Conservation (phyloP, 331 rosid genomes). For the Spiraea crenata region DNA sequence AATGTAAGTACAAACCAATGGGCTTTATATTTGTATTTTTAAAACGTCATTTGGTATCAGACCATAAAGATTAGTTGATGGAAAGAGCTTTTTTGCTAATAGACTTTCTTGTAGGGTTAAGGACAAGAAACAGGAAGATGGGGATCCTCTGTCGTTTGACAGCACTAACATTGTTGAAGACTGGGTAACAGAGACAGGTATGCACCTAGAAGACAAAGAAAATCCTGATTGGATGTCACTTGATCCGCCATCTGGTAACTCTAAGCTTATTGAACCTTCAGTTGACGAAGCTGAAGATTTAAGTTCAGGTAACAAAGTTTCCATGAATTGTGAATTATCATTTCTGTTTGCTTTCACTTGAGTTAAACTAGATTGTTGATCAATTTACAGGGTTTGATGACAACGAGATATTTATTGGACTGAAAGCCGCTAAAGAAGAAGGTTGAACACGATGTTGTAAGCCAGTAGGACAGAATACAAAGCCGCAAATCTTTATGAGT, state of each 20-base stretch:
- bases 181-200: constrained; percentile 23
- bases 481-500: not conserved
- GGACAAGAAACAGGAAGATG: constrained; percentile 10
- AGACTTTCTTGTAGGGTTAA: constrained; percentile 8
- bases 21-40: not conserved
- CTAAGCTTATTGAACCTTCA: constrained; percentile 24
- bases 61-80: not conserved
- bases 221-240: constrained; percentile 27
- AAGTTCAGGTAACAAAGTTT: constrained; percentile 20
- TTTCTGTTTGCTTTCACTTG: not conserved
- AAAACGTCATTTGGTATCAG: not conserved
- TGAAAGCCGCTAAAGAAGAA: constrained; percentile 25
- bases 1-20: constrained; percentile 19
- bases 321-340: not conserved
- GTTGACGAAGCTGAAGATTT: constrained; percentile 27
- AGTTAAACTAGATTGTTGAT: constrained; percentile 8
- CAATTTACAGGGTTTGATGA: constrained; percentile 30
- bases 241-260: constrained; percentile 23
- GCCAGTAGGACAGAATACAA: not conserved
- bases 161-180: constrained; percentile 6
- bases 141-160: constrained; percentile 25
- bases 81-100: not conserved
- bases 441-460: not conserved
- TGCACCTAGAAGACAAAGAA: constrained; percentile 12
- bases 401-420: constrained; percentile 14